A percentile compares a stretch with the other conserved stretches of the same genome.
phyloP scores from a whole-genome alignment of 306 rosid species.

The Parietaria judaica region DNA sequence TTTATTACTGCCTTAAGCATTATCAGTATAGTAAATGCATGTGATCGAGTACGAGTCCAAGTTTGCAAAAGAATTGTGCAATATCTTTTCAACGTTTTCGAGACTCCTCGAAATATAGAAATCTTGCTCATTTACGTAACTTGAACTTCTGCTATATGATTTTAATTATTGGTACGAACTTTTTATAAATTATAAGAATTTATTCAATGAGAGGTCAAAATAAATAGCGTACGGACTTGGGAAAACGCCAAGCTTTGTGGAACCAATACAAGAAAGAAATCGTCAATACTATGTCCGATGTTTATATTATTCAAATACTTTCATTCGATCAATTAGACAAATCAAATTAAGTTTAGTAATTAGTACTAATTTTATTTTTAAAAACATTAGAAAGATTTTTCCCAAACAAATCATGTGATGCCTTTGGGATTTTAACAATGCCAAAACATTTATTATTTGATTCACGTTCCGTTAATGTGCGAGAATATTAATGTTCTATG shows the following conservation, averaged over 20 bases:
- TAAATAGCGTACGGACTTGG: background rate
- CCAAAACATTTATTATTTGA: background rate
- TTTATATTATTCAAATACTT: conserved; percentile 1
- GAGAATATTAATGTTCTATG: conserved; percentile 1
- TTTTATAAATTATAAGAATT: no score
- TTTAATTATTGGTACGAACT: conserved; percentile 5
- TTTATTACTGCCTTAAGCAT: background rate
- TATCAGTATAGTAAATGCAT: background rate
- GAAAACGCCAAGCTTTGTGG: conserved; percentile 9
- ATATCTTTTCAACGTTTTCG: conserved; percentile 9
- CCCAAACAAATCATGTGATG: conserved; percentile 10
- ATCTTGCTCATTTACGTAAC: conserved; percentile 1
- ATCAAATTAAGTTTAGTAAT: background rate
- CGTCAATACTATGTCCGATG: background rate
- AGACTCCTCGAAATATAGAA: conserved; percentile 12
- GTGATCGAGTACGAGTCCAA: background rate
- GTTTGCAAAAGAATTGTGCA: background rate
- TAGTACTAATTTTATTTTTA: background rate
- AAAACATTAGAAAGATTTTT: background rate
- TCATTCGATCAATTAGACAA: background rate
- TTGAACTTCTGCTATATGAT: background rate
- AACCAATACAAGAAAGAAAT: conserved; percentile 3
- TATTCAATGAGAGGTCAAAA: no score
- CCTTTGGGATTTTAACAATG: background rate
- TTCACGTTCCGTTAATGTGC: conserved; percentile 3